Conservation (phyloP, 768 basidiomycete genomes). For the Candolleomyces eurysporus region DNA sequence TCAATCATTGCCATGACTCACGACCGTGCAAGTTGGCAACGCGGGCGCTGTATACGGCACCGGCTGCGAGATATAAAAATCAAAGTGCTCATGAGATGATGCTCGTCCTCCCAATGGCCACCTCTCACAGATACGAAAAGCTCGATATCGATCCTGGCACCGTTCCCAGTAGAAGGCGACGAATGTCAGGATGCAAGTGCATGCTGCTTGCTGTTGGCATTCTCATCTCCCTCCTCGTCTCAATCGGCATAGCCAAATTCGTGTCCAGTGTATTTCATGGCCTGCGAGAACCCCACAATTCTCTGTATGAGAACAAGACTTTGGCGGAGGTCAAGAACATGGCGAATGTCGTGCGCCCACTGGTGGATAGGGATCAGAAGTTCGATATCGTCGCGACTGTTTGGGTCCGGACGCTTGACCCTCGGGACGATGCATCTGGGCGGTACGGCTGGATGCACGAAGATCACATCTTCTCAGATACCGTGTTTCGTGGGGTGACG, state of each 20-base stretch:
- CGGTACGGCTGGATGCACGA: constrained; percentile 4
- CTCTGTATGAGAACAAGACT: constrained; percentile 2
- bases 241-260: background rate
- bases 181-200: constrained; percentile 3
- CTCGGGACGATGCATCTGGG: no score
- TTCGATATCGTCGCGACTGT: constrained; percentile 20
- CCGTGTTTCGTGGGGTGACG: constrained; percentile 24
- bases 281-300: constrained; percentile 1
- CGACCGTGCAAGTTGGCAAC: no score
- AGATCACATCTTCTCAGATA: constrained; percentile 22
- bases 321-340: constrained; percentile 1
- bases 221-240: background rate
- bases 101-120: no score
- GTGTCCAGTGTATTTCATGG: background rate
- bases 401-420: constrained; percentile 7
- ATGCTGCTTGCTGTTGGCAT: background rate
- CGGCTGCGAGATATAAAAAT: no score
- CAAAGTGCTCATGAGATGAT: no score
- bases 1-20: no score
- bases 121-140: background rate
- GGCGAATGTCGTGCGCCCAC: constrained; percentile 15
- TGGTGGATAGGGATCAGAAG: constrained; percentile 11
- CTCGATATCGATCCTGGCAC: constrained; percentile 6
- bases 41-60: no score
- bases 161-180: constrained; percentile 4